phyloP scores from a whole-genome alignment of 1,139 yeast species.

The Petasospora rhodanensis region DNA sequence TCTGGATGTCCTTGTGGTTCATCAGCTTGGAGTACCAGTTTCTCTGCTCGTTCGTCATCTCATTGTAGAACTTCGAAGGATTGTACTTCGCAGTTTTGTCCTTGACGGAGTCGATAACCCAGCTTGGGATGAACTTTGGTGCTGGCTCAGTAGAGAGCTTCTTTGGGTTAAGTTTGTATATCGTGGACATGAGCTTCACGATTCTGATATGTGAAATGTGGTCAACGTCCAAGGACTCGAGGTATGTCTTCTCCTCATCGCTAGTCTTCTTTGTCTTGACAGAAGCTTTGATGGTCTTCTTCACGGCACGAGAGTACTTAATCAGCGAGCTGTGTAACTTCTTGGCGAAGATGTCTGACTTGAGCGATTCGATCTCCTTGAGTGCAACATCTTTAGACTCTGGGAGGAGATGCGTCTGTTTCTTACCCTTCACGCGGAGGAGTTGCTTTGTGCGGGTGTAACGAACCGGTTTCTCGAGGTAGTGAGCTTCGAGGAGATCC shows the following conservation, averaged over 20 bases:
- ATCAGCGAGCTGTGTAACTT: constrained; percentile 20
- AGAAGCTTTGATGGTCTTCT: constrained; percentile 13
- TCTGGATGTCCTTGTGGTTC: constrained; percentile 51
- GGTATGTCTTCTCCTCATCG: constrained; percentile 17
- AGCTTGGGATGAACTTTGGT: constrained; percentile 16
- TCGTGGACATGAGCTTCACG: constrained; percentile 14
- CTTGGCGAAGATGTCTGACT: constrained; percentile 17
- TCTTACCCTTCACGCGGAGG: constrained; percentile 14
- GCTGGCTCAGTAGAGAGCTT: constrained; percentile 6
- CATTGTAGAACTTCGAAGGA: constrained; percentile 21
- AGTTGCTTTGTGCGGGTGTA: constrained; percentile 16
- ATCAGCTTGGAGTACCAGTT: constrained; percentile 44
- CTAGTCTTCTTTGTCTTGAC: constrained; percentile 7
- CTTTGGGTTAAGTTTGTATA: constrained; percentile 16
- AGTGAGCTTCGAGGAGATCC: constrained; percentile 17
- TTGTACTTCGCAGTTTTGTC: constrained; percentile 14
- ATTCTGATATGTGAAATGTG: constrained; percentile 17
- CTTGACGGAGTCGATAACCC: constrained; percentile 15
- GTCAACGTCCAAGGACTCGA: constrained; percentile 17
- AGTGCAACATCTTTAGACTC: constrained; percentile 12
- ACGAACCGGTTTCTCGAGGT: constrained; percentile 13
- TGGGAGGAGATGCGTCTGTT: constrained; percentile 10
- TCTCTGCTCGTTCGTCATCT: constrained; percentile 15
- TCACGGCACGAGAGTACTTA: constrained; percentile 16
- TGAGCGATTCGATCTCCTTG: constrained; percentile 15